A percentile compares a stretch with the other conserved stretches of the same genome.
Conservation (phyloP, 2,329 filamentous ascomycete species). For the Aspergillus uvarum region DNA sequence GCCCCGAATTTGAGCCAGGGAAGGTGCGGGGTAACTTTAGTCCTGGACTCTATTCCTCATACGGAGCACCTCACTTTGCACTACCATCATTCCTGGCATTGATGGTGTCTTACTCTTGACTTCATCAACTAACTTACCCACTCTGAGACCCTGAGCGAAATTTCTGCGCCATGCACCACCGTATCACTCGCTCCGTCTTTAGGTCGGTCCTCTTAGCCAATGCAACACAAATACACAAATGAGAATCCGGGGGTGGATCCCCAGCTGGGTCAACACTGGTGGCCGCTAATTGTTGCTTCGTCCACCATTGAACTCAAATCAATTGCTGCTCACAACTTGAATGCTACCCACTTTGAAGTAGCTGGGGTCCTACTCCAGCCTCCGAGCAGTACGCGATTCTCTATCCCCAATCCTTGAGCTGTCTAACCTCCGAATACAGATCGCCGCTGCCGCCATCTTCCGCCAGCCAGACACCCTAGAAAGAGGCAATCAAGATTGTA, state of each 20-base stretch:
- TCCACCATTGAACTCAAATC: conserved; percentile 15
- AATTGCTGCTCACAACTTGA: neutral
- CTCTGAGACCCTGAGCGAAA: neutral
- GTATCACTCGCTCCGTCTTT: conserved; percentile 1
- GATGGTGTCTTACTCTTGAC: neutral
- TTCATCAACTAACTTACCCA: too few species aligned
- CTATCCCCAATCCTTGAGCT: neutral
- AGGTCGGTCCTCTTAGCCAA: neutral
- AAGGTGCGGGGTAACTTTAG: neutral
- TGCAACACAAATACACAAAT: conserved; percentile 18
- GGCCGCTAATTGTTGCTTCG: neutral
- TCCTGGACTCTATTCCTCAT: neutral
- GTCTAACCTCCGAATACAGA: neutral
- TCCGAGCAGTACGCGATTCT: too few species aligned
- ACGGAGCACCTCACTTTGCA: neutral
- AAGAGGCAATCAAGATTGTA: conserved; percentile 1
- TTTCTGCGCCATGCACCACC: neutral
- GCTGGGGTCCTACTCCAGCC: too few species aligned
- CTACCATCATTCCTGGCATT: neutral
- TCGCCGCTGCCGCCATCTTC: neutral
- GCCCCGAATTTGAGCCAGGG: neutral
- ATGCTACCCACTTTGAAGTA: neutral
- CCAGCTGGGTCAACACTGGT: conserved; percentile 11
- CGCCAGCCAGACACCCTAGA: neutral
- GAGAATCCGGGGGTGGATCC: conserved; percentile 25